Base-by-base conservation (phyloP, 2,329 filamentous ascomycete species). In the Paracoccidioides lutzii region DNA sequence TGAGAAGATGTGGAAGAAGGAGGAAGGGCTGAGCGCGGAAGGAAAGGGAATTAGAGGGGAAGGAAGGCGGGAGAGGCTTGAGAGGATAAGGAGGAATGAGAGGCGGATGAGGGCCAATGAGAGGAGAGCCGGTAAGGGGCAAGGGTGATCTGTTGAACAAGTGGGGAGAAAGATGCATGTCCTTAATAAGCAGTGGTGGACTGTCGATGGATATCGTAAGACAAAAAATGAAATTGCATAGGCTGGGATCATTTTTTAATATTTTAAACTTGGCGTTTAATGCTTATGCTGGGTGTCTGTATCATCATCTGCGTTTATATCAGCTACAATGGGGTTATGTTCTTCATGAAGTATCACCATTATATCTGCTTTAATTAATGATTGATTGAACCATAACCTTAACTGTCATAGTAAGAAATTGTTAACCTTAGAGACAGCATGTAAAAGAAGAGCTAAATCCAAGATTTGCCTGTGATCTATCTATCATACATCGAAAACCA, bases 1-100 rank as follows among this genome's bases (percentile, higher is more conserved):
- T 67, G 81, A 85, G 67, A 81, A 85, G 67, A 80, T 81, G 65
- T 84, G 86, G 70, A 81, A 85, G 69, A 82, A 81, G 67, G 84
- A 88, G 38, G 75, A 75, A 40, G 75, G 68, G 66, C 64, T 53
- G 62, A 75, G 77, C 66, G 73, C 74, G 54, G 63, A 72, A 60
- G 81, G 85, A 71, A 78, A 84, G 40, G 74, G 75, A 76, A 55
- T 82, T 80, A 57, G 84, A 80, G 69, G 84, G 75, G 62, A 79
- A 82, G 69, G 79, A 74, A 66, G 83, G 77, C 70, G 81, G 65
- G 88, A 91, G 72, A 79, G 77, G 62, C 80, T 87, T 64, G 83
- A 81, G 71, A 77, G 83, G 61, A 88, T 82, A 62, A 71, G 71
- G 62, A 65, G 73, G 37, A 75, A 87, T 69, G 83, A 87, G 71